Base-by-base conservation (phyloP, 805 yeast genomes). In the Metschnikowia colocasiae region DNA sequence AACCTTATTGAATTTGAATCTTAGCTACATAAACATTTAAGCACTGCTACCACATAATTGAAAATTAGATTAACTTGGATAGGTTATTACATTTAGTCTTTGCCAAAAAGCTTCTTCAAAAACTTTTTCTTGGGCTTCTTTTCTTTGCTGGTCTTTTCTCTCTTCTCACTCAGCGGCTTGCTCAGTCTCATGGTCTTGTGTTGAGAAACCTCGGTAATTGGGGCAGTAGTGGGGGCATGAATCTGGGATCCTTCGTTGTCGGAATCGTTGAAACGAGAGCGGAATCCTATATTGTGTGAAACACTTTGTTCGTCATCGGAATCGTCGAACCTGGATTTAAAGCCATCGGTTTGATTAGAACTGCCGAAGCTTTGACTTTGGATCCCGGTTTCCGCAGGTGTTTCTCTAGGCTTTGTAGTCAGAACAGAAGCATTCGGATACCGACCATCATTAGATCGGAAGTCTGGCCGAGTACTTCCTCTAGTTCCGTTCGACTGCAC, bases 251-350 rank as follows among this genome's bases (percentile, higher is more conserved):
- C 39, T 15, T 66, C 67, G 23, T 65, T 68, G 34, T 65, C 68
- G 2, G 71, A 65, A 44, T 63, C 65, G 9, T 48, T 51, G 47
- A 62, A 59, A 30, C 69, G 55, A 6, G 69, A 63, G 37, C 51
- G 50, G 49, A 61, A 65, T 9, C 56, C 54, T 10, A 48, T 55
- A 30, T 39, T 39, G 4, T 31, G 27, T 13, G 43, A 37, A 38
- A 30, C 23, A 12, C 45, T 42, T 18, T 47, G 62, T 42, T 82
- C 87, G 12, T 83, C 82, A 56, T 82, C 87, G 2, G 86, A 81
- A 58, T 83, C 89, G 4, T 69, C 71, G 51, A 82, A 76, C 55
- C 87, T 71, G 1, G 88, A 82, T 47, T 67, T 75, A 62, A 72
- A 77, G 32, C 41, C 34, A n/a, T 6, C 16, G 7, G 2, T n/a